Evolutionary conservation across 2,329 filamentous ascomycete species (phyloP), one percentile per base, ranked within the genome.

Genomic region (Xylariales sp.): DNA sequence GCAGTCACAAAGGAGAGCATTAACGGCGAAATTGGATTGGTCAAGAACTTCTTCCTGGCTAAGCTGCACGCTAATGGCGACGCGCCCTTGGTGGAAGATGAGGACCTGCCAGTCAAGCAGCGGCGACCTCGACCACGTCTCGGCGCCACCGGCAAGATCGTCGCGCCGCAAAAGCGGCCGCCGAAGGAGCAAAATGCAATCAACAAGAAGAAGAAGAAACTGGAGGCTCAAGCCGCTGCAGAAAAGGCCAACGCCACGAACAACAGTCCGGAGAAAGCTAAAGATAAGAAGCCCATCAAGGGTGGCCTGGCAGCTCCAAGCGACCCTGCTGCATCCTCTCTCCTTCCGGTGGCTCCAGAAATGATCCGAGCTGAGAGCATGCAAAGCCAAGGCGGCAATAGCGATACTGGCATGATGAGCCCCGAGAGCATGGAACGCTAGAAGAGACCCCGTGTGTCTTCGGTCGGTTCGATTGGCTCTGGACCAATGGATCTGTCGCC

Each of bases 61-160:
- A 95, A 95, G 62, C 69, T 98, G 41, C 86, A 88, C 53, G 84
- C 87, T 40, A 93, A 90, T 59, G 78, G 78, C 57, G 83, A 91
- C 53, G 78, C 89, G 58, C 81, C 88, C 29, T 74, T 98, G 48
- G 70, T 95, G 37, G 93, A 98, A 67, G 93, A 98, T 63, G 88
- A 97, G 56, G 91, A 98, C 50, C 69, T 98, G 17, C 93, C 94
- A 13, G 78, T 83, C 39, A 98, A 98, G 65, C 93, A 98, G 65
- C 76, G 88, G 68, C 84, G 67, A 65, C 88, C 67, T 17, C 71
- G 76, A n/a, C 76, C 79, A n/a, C 70, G 76, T 21, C 72, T 79
- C 17, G 75, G 76, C 23, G 76, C 79, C 15, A 90, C 83, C 15
- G 88, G 88, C 54, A 95, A 94, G 70, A 95, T 95, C 49, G 84